Evolutionary conservation across 495 filamentous ascomycete species (phyloP), one percentile per base, ranked within the genome.

Genomic region (Penicillium longicatenatum): DNA sequence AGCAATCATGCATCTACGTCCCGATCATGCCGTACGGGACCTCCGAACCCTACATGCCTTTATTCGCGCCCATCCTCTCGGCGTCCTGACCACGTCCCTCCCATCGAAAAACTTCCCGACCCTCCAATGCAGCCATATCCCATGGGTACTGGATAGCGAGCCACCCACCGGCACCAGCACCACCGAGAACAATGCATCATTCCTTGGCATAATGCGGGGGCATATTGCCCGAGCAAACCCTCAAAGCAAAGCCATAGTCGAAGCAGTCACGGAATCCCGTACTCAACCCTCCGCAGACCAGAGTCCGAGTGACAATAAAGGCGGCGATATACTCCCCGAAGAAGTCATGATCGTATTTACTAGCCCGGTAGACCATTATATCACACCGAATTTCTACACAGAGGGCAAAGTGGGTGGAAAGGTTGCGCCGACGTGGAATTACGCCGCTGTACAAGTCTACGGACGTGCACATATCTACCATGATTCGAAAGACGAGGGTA

Each of bases 341-440:
- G 48, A 50, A 11, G 48, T 50, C 2, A 50, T 83, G 31, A 66
- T 86, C 3, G 70, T 85, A 14, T 87, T 87, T 69, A 85, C 72
- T 17, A 71, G 72, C 2, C 67, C 77, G 0, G 58, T 69, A 1
- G 74, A 84, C 31, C 77, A 82, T 65, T 87, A 87, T 59, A 76
- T 87, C 35, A 82, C 82, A 11, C 83, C 84, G 8, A 80, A 84
- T 43, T 85, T 84, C 68, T 87, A 85, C 67, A 73, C 67, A 11
- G 76, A 81, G 58, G 82, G 83, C 8, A 86, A 86, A 58, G 81
- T 79, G 1, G 63, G 50, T 4, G 81, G 75, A 6, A 86, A 85
- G 58, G 82, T 86, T 1, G 83, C 84, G 3, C 82, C 82, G 1
- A 87, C 84, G 6, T 86, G 84, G 84, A 82, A 85, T 61, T 87